phyloP scores from a whole-genome alignment of 2,329 filamentous ascomycete genomes.

The Ascocoryne sarcoides region DNA sequence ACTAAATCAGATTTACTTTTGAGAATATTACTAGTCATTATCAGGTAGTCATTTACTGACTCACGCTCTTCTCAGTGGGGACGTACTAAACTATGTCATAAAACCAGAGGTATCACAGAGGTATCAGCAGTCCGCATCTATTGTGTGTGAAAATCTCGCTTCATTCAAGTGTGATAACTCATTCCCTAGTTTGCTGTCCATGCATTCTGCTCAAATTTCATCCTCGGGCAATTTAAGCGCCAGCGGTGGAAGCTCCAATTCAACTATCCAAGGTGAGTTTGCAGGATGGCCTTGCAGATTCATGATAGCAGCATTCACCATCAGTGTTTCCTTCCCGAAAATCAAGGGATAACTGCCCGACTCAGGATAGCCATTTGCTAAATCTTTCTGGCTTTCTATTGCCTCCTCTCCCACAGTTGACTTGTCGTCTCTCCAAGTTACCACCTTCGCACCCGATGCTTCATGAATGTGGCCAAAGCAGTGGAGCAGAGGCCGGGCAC shows the following conservation, averaged over 20 bases:
- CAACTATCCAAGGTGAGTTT: constrained; percentile 46
- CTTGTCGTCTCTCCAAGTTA: constrained; percentile 36
- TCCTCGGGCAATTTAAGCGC: too few relatives aligned
- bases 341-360: constrained; percentile 25
- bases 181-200: too few relatives aligned
- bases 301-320: constrained; percentile 48
- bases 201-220: too few relatives aligned
- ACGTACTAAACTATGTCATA: too few relatives aligned
- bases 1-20: too few relatives aligned
- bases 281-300: constrained; percentile 34
- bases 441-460: constrained; percentile 46
- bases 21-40: too few relatives aligned
- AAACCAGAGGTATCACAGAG: too few relatives aligned
- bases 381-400: constrained; percentile 15
- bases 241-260: constrained; percentile 27
- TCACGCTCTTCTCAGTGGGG: too few relatives aligned
- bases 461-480: constrained; percentile 55
- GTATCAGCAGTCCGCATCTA: too few relatives aligned
- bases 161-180: too few relatives aligned
- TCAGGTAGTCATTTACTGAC: too few relatives aligned
- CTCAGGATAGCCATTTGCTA: constrained; percentile 32
- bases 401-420: neutral
- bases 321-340: constrained; percentile 41
- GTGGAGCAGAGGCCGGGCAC: constrained; percentile 38
- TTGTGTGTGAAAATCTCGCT: too few relatives aligned